phyloP scores from a whole-genome alignment of 352 stramenopile genomes.

The Phytopythium sindhum region DNA sequence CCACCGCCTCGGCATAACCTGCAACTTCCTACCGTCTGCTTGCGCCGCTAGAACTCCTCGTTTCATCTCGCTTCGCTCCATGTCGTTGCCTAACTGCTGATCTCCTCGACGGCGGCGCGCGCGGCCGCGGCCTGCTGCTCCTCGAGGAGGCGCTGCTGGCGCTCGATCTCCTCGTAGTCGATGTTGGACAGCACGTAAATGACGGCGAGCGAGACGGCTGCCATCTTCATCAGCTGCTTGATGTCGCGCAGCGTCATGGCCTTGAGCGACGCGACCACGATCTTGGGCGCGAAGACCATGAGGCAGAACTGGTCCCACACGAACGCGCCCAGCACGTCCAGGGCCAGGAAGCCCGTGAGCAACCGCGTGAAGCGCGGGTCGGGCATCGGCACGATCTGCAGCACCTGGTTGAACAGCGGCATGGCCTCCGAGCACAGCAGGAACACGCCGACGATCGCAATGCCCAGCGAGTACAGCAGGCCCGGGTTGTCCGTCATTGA shows the following conservation, averaged over 20 bases:
- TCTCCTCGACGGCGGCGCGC: constrained; percentile 22
- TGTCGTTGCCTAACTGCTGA: constrained; percentile 30
- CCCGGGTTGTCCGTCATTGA: constrained; percentile 95
- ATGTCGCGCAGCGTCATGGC: constrained; percentile 78
- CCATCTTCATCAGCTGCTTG: constrained; percentile 84
- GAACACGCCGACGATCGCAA: constrained; percentile 87
- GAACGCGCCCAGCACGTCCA: constrained; percentile 85
- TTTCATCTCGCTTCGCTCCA: background rate
- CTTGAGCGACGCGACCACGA: constrained; percentile 78
- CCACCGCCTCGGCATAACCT: background rate
- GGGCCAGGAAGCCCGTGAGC: constrained; percentile 73
- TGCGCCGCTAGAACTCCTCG: background rate
- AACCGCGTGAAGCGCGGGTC: constrained; percentile 81
- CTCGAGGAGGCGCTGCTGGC: constrained; percentile 79
- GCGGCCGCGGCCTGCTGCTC: constrained; percentile 30
- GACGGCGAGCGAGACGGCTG: constrained; percentile 71
- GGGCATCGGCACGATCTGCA: constrained; percentile 91
- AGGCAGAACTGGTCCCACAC: constrained; percentile 85
- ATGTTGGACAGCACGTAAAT: constrained; percentile 89
- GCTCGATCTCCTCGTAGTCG: constrained; percentile 88
- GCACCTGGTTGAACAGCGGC: constrained; percentile 90
- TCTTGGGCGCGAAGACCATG: constrained; percentile 82
- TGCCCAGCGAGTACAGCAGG: constrained; percentile 91
- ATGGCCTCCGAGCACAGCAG: constrained; percentile 91
- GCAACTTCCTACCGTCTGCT: background rate